Evolutionary conservation across 1,284 basidiomycete species (phyloP), one percentile per base, ranked within the genome.

Genomic region (Fomes fomentarius): DNA sequence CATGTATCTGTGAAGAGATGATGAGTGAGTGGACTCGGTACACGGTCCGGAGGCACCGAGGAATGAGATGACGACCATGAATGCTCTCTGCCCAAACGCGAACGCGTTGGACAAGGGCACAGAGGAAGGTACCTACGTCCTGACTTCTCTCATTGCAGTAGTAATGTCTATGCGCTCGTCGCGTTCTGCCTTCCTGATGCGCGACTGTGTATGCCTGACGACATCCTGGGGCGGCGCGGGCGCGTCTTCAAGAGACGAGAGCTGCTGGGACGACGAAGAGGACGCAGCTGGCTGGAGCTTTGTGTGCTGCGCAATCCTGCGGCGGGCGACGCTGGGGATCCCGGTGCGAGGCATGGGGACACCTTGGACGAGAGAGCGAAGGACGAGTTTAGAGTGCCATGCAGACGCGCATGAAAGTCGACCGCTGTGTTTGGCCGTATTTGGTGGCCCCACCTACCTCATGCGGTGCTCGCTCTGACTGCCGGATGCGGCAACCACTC

Each of bases 141-240:
- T 75, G 37, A 70, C 69, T 10, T 69, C 70, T 4, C 73, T 76
- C 28, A 79, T 52, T 4, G 67, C 60, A 19, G 54, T 54, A 22
- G 71, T 73, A n/a, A 78, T 66, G 51, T 75, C 72, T 59, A 73
- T 70, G 31, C 74, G 69, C 64, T 77, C 76, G 51, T 77, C 76
- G 19, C 75, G 70, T 58, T 77, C 76, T 5, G 76, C 73, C 65
- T 75, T 76, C 30, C 47, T 45, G 3, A 72, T 61, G 26, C 72
- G 69, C 19, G 22, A 40, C 46, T 25, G 19, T 14, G 33, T 8
- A 28, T 37, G 24, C 3, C 24, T 35, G 33, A 26, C 34, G 45
- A 37, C 24, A 24, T 15, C 24, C 4, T 12, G 4, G 19, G 15
- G 34, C 5, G 34, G 45, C 2, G 24, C 24, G 11, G 46, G 46